Base-by-base conservation (phyloP, 371 early-diverging fungal species). In the Syncephalastrum sp. region DNA sequence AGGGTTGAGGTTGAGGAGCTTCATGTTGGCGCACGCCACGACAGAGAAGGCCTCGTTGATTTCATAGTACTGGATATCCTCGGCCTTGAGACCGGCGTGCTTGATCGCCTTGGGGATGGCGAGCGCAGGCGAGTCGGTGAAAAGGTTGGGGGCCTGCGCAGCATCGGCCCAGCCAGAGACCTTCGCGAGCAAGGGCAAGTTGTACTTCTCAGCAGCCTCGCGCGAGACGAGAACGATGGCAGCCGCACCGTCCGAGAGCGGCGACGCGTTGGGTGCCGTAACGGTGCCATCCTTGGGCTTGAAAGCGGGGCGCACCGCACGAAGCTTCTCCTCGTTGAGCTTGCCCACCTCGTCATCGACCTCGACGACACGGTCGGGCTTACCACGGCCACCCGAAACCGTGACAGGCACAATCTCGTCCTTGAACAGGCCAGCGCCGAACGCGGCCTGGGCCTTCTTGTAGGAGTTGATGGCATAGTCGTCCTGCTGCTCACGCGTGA, bases 11-110 rank as follows among this genome's bases (percentile, higher is more conserved):
- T 78, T 82, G 56, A 98, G 72, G 10, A 92, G 75, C 74, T 91
- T 87, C 63, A 79, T 76, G 79, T 98, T 98, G 61, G 94, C 97
- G 46, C 94, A 80, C 1, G 91, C 94, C 16, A 98, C 99, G 5
- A 93, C 95, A 1, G 94, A 86, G 79, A 98, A 99, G 14, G 99
- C 99, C 81, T 99, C 99, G 77, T 99, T 99, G 75, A 99, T 86
- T 82, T 99, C 95, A 62, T 86, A 88, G 63, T 79, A 93, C 25
- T 84, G 91, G 33, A 95, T 87, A 50, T 87, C 89, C 19, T 84
- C 67, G 51, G 84, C 75, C 25, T 81, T 69, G 15, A 82, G 50
- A 42, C 86, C 86, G 61, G 95, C 96, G 25, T 84, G 86, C 61
- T 83, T 75, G 58, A 99, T 82, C 10, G 97, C 96, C 72, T 93